Base-by-base conservation (phyloP, 768 basidiomycete species). In the Hericium erinaceus region DNA sequence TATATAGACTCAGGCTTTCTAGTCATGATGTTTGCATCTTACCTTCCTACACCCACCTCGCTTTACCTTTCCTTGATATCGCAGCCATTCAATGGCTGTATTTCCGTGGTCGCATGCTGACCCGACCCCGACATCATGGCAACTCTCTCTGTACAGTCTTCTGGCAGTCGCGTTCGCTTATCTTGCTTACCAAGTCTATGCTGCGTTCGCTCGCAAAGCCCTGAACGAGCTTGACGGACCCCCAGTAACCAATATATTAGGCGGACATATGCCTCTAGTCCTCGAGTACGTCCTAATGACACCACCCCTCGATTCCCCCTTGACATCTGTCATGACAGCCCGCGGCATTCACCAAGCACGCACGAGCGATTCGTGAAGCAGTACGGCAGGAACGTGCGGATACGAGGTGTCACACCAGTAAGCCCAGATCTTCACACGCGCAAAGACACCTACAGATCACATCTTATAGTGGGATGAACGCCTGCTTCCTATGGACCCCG, bases 401-500 rank as follows among this genome's bases (percentile, higher is more conserved):
- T 92, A 53, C 77, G 80, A 49, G 89, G 89, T 3, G 59, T 85
- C 12, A 78, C 80, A 50, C 84, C 85, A 54, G 89, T 90, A 70
- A 60, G 88, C 76, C n/a, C 11, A 52, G 33, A 33, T 33, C 33
- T 33, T 33, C 33, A 33, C 33, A 33, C 33, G 6, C 33, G 9
- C 33, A 10, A 26, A 26, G 33, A 33, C 33, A 33, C 33, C 33
- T 33, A 33, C 33, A 33, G 33, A 33, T 33, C 33, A 6, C 33
- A 33, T 33, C 8, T 50, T 51, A 5, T 57, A 92, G 89, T 88
- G 84, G 81, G 89, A 88, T 59, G 77, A 83, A 44, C 83, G 93
- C 39, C 80, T 95, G 1, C 74, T 92, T 56, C 89, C 91, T 0
- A 75, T 92, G 46, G 93, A 95, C 66, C 89, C 92, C 4, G 68